Percentiles rank a stretch among this genome's conserved stretches.
These are phyloP conservation scores for Orbilia quercus DNA, from an alignment of 2,329 filamentous ascomycete species.

Conservation along the genomic window DNA sequence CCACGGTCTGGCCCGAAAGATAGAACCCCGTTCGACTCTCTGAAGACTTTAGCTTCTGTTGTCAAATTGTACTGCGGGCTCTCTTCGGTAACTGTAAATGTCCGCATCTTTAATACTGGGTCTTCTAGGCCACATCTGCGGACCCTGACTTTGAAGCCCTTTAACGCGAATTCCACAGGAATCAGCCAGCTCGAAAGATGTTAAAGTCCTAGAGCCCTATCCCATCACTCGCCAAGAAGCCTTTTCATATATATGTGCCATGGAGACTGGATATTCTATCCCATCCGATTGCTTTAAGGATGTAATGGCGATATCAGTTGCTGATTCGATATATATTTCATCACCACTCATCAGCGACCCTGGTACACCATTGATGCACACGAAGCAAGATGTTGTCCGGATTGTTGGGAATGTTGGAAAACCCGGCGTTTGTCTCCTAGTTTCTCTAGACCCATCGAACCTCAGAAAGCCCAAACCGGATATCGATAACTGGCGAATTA, in stretches of 20 bases:
- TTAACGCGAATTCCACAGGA: no score
- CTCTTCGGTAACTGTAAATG: no score
- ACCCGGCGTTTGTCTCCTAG: constrained; percentile 12
- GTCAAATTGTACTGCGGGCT: no score
- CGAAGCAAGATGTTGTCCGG: background rate
- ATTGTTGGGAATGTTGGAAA: constrained; percentile 38
- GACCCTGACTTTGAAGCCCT: no score
- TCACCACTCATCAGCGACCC: constrained; percentile 22
- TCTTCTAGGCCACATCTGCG: no score
- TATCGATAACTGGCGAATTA: constrained; percentile 24
- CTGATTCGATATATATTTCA: constrained; percentile 34
- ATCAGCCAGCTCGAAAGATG: background rate
- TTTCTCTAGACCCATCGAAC: constrained; percentile 4
- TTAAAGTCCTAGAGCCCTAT: background rate
- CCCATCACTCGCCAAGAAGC: background rate
- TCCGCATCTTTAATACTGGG: no score
- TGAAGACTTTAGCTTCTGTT: no score
- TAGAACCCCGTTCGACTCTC: no score
- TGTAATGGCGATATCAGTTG: constrained; percentile 40
- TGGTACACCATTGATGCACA: background rate
- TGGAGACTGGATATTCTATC: constrained; percentile 7
- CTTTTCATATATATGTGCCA: constrained; percentile 10
- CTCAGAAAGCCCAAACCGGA: background rate
- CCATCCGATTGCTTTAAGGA: background rate
- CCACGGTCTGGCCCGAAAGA: no score